phyloP scores from a whole-genome alignment of 768 basidiomycete species.

The Agrocybe chaxingu region DNA sequence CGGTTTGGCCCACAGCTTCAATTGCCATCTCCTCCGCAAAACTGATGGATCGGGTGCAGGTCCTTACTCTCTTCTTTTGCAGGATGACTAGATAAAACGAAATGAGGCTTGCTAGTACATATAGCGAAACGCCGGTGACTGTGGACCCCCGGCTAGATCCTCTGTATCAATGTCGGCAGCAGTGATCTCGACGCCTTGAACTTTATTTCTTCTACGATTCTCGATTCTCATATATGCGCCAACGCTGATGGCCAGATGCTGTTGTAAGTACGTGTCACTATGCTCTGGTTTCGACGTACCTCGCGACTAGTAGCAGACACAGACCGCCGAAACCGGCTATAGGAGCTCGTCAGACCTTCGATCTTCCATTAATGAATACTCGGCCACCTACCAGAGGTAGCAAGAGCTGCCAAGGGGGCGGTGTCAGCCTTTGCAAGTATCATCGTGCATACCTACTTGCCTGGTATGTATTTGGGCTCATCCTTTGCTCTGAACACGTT shows the following conservation, averaged over 20 bases:
- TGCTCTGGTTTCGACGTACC: conserved; percentile 19
- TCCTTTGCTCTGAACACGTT: conserved; percentile 51
- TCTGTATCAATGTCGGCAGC: conserved; percentile 45
- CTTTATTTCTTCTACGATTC: conserved; percentile 40
- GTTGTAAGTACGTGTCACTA: conserved; percentile 4
- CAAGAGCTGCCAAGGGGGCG: conserved; percentile 28
- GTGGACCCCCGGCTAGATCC: conserved; percentile 37
- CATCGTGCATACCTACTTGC: conserved; percentile 15
- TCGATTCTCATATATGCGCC: conserved; percentile 50
- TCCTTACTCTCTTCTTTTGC: neutral
- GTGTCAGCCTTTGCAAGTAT: neutral
- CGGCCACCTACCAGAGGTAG: conserved; percentile 34
- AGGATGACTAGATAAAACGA: neutral
- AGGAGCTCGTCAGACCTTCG: neutral
- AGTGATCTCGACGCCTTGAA: conserved; percentile 36
- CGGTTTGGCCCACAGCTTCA: conserved; percentile 6
- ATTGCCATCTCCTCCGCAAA: neutral
- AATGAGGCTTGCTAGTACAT: conserved; percentile 34
- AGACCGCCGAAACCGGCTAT: conserved; percentile 45
- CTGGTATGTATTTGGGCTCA: conserved; percentile 46
- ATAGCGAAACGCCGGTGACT: conserved; percentile 41
- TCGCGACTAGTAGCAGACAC: conserved; percentile 39
- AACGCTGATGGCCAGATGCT: conserved; percentile 18
- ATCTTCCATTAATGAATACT: no score
- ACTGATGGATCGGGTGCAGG: conserved; percentile 3